Evolutionary conservation across 176 grass and related monocot species (phyloP).

Genomic region (Triticum timopheevii): DNA sequence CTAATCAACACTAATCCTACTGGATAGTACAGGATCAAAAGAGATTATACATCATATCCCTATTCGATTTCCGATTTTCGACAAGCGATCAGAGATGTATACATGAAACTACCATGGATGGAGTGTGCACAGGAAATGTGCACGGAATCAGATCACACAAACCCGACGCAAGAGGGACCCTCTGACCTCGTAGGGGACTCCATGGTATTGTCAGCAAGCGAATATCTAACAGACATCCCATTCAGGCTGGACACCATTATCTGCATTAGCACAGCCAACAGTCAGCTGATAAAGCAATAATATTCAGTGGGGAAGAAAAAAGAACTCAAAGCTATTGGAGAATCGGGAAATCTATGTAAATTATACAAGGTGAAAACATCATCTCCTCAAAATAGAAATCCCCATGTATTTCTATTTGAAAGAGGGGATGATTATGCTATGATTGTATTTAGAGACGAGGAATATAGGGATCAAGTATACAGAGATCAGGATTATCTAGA

Average conservation of each 20-base stretch:
- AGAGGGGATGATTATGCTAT: too few species aligned
- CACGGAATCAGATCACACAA: constrained; percentile 10
- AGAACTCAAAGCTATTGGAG: background rate
- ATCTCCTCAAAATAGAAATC: too few species aligned
- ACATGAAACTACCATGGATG: background rate
- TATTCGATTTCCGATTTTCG: background rate
- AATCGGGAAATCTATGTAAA: background rate
- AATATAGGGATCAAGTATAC: too few species aligned
- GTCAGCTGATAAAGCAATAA: background rate
- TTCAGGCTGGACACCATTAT: constrained; percentile 90
- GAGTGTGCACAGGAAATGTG: background rate
- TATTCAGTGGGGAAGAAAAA: background rate
- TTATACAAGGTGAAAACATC: too few species aligned
- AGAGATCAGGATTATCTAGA: too few species aligned
- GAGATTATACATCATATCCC: too few species aligned
- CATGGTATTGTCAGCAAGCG: constrained; percentile 71
- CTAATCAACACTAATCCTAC: background rate
- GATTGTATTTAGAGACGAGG: too few species aligned
- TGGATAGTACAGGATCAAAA: too few species aligned
- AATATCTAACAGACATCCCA: constrained; percentile 78
- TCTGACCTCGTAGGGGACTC: constrained; percentile 86
- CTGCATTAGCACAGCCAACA: constrained; percentile 24
- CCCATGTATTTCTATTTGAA: too few species aligned
- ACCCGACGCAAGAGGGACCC: constrained; percentile 60
- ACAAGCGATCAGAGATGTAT: background rate